Base-by-base conservation (phyloP, 768 basidiomycete species). In the Amanita inopinata region DNA sequence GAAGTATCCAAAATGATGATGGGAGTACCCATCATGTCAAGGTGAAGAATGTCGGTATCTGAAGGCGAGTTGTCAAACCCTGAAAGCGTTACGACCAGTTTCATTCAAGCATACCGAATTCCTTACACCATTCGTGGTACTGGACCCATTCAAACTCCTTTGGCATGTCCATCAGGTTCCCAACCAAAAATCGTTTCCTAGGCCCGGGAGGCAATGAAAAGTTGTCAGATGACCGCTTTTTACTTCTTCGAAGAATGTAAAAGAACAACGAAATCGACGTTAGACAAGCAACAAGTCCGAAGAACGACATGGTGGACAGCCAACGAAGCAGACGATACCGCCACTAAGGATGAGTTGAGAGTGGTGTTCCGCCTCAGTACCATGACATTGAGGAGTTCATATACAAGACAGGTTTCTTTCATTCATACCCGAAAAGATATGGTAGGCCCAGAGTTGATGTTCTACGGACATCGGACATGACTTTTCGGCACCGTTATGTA, bases 1-100 rank as follows among this genome's bases (percentile, higher is more conserved):
- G 32, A 38, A 11, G 49, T 42, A 31, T 51, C 48, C 8, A 53
- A 24, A n/a, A 53, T 46, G 24, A 53, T 46, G 10, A 51, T 23
- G 28, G 33, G 40, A 5, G 20, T 36, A 10, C 51, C 51, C 10
- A 51, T 17, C 7, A 49, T 45, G 17, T 45, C 51, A 12, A 51
- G 33, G 30, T 47, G 33, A n/a, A 52, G 28, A n/a, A 52, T 40
- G 33, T 48, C 49, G 9, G 40, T 32, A 33, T 42, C 40, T 42
- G 18, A 15, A 12, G 20, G 15, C 11, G 14, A 7, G 7, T 35
- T 14, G 10, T 7, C 10, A 7, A 35, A 6, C n/a, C 15, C 35
- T 14, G 7, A 10, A 7, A 7, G 19, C n/a, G 6, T 14, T 7
- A 15, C 7, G 6, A 6, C 10, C 7, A 20, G 34, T 5, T 11